Evolutionary conservation across 140 eudicot species (phyloP), one percentile per base, ranked within the genome.

Genomic region (Cichorium intybus): DNA sequence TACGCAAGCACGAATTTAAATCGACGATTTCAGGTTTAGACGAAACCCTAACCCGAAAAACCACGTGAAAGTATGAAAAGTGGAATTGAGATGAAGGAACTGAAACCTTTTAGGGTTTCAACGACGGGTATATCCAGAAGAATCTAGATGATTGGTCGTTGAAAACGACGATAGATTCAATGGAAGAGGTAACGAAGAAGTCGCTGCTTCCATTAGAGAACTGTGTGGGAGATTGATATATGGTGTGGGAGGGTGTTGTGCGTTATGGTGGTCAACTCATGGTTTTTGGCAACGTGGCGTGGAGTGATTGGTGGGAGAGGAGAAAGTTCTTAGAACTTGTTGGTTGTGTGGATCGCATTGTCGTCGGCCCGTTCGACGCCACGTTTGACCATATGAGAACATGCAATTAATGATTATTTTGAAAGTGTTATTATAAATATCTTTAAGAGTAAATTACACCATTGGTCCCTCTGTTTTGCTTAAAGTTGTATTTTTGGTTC

Each of bases 161-260:
- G 70, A 61, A 58, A 60, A 35, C 64, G 62, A 52, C 51, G 72
- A 66, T 23, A 43, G 28, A 31, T 64, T 10, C 24, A 34, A 45
- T 7, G 10, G 59, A 27, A 7, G 24, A 43, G 18, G 27, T 16
- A 21, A 68, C 12, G 56, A 41, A 26, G 33, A 68, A 43, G 27
- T 66, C n/a, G 71, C 26, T 66, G 10, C 10, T 37, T 66, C 56
- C 29, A 50, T 52, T 57, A 17, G 58, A 59, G 26, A 2, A 15
- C 22, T 72, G 48, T 53, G 61, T 15, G 56, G 22, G 65, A 28
- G 41, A 54, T 3, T 22, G 28, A 26, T 34, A 63, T 73, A 57
- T 73, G 47, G 72, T 63, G 72, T 11, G 77, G 72, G 72, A 55
- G 52, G 58, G 72, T 63, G 66, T 46, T 54, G 71, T 29, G 53